Base-by-base conservation (phyloP, 2,329 filamentous ascomycete species). In the Penicillium oxalicum region DNA sequence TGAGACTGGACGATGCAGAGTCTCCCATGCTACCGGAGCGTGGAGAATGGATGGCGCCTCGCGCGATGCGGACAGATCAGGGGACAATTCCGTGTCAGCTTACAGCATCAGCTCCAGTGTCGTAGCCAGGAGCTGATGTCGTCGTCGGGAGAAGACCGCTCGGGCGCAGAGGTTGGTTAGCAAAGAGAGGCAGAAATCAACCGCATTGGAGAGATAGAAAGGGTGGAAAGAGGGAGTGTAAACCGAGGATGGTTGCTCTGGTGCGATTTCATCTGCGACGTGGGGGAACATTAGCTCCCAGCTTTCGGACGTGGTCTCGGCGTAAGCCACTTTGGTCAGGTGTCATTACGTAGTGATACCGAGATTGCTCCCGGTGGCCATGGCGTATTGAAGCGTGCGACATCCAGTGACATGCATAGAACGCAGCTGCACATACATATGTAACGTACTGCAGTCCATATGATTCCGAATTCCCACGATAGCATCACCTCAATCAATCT, bases 1-100 rank as follows among this genome's bases (percentile, higher is more conserved):
- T 67, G 29, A 64, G 63, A 42, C 72, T 65, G 44, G 68, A 67
- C 40, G 65, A 56, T 40, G 60, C 53, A 40, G 64, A 58, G 50
- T 59, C 58, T 48, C 70, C 69, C 70, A 72, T 72, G 47, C 44
- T 44, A 42, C 26, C 25, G 25, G 25, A 11, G 40, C 36, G 33
- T 38, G 42, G 46, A 48, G 42, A 33, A 37, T 40, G 45, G 33
- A 49, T 40, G 4, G 45, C 48, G 25, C 27, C n/a, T 24, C 34
- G 35, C 35, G 34, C 42, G n/a, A 34, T 40, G 38, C 44, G 13
- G 24, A 41, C 29, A 34, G 34, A 45, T 24, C 40, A 27, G 29
- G 32, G 25, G 29, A 32, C 7, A 38, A 44, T 39, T 28, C 25
- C 35, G 28, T 11, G 35, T n/a, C 18, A 44, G 39, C 35, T 38